Percentiles rank a stretch among this genome's conserved stretches.
Conservation (phyloP, 2,329 filamentous ascomycete genomes). For the Setomelanomma holmii region DNA sequence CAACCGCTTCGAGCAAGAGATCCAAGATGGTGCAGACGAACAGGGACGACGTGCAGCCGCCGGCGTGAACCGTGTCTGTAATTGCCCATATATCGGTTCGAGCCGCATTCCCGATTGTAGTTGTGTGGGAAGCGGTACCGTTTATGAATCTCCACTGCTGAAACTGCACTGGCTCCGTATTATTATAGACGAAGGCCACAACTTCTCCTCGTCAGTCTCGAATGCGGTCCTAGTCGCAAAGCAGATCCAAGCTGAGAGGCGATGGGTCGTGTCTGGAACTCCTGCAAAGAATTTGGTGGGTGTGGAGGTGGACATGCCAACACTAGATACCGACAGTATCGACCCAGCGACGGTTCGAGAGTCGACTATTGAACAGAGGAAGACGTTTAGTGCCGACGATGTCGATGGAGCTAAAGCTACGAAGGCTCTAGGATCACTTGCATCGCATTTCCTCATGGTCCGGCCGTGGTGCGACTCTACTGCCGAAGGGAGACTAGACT, state of each 20-base stretch:
- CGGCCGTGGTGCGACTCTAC: slow-evolving; percentile 77
- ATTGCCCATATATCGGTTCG: slow-evolving; percentile 54
- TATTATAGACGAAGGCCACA: slow-evolving; percentile 92
- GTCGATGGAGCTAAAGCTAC: slow-evolving; percentile 50
- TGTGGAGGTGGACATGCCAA: slow-evolving; percentile 66
- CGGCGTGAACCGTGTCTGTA: slow-evolving; percentile 34
- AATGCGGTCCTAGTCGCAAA: slow-evolving; percentile 63
- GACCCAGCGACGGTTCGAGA: slow-evolving; percentile 35
- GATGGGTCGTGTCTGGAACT: slow-evolving; percentile 87
- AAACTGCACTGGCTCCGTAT: slow-evolving; percentile 83
- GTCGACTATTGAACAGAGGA: slow-evolving; percentile 49
- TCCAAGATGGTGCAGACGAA: slow-evolving; percentile 57
- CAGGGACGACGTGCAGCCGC: slow-evolving; percentile 48
- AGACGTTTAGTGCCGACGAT: slow-evolving; percentile 44
- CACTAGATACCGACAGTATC: slow-evolving; percentile 39
- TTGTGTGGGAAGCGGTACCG: slow-evolving; percentile 49
- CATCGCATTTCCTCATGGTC: slow-evolving; percentile 73
- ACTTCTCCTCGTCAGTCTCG: slow-evolving; percentile 73
- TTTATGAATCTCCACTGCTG: slow-evolving; percentile 69
- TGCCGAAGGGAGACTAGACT: slow-evolving; percentile 69
- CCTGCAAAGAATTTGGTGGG: slow-evolving; percentile 85
- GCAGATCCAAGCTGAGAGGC: slow-evolving; percentile 67
- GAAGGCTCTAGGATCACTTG: slow-evolving; percentile 71
- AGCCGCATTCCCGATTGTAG: slow-evolving; percentile 54
- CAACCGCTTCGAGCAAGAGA: slow-evolving; percentile 74